phyloP scores from a whole-genome alignment of 192 early-diverging fungal genomes.

The Chytriomyces hyalinus region DNA sequence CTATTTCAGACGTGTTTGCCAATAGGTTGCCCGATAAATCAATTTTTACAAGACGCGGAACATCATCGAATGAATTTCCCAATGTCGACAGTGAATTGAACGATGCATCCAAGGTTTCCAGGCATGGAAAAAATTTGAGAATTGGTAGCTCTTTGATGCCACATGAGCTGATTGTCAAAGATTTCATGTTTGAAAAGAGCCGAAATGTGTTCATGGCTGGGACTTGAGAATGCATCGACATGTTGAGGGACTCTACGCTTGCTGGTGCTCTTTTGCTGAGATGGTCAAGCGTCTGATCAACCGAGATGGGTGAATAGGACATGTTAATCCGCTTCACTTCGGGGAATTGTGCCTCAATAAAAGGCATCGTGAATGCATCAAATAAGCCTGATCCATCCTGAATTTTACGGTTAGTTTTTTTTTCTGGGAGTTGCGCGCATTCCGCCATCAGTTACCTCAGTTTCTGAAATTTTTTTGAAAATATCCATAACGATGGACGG shows the following conservation, averaged over 20 bases:
- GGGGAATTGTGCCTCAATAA: conserved; percentile 36
- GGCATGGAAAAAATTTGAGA: conserved; percentile 39
- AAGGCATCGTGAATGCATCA: conserved; percentile 30
- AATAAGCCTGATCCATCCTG: conserved; percentile 8
- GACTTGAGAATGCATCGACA: conserved; percentile 27
- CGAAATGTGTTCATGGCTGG: conserved; percentile 30
- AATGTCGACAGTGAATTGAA: conserved; percentile 49
- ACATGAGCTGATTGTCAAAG: conserved; percentile 39
- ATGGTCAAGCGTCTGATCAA: conserved; percentile 5
- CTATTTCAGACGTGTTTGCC: conserved; percentile 9
- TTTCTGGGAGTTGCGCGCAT: not conserved
- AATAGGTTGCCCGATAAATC: conserved; percentile 48
- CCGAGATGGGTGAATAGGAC: conserved; percentile 2
- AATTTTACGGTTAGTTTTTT: not conserved
- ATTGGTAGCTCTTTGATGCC: conserved; percentile 42
- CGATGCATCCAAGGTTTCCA: conserved; percentile 54
- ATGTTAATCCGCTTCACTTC: conserved; percentile 19
- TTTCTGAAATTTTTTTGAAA: conserved; percentile 26
- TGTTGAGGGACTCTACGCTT: conserved; percentile 31
- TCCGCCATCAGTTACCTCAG: not conserved
- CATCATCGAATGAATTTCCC: not conserved
- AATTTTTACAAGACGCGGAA: conserved; percentile 32
- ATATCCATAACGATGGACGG: conserved; percentile 53
- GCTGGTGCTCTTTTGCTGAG: conserved; percentile 29
- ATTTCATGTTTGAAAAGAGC: conserved; percentile 26